Evolutionary conservation across 768 basidiomycete species (phyloP).

Genomic region (Mycena belliarum): DNA sequence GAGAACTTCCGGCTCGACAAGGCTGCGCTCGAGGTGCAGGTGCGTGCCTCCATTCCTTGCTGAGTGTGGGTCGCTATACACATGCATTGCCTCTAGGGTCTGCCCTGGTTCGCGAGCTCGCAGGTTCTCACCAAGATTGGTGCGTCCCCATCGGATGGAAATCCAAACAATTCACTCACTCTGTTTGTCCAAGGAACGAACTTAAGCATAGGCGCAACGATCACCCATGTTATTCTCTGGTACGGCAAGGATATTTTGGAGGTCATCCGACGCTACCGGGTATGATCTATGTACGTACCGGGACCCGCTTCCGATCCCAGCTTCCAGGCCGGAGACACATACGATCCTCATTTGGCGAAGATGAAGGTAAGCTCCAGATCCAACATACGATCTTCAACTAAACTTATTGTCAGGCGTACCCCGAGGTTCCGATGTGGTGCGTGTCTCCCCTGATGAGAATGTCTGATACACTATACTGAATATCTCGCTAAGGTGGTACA

Average conservation of each 20-base stretch:
- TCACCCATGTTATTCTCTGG: conserved; percentile 55
- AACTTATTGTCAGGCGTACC: conserved; percentile 27
- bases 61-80: not conserved
- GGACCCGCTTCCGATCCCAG: not conserved
- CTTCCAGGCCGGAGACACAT: conserved; percentile 33
- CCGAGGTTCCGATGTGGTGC: conserved; percentile 46
- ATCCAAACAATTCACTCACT: too few relatives aligned
- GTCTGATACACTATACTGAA: not conserved
- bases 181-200: conserved; percentile 29
- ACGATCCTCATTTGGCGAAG: conserved; percentile 56
- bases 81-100: conserved; percentile 26
- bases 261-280: conserved; percentile 45
- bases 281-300: conserved; percentile 11
- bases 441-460: not conserved
- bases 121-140: conserved; percentile 45
- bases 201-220: conserved; percentile 45
- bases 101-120: conserved; percentile 49
- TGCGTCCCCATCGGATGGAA: conserved; percentile 29
- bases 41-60: conserved; percentile 25
- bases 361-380: conserved; percentile 44
- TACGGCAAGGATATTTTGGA: conserved; percentile 48
- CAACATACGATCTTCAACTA: too few relatives aligned
- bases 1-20: conserved; percentile 50
- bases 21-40: conserved; percentile 45
- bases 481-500: conserved; percentile 37